These are phyloP conservation scores for Solanum lycopersicoides DNA, from an alignment of 257 asterid species.

Conservation along the genomic window DNA sequence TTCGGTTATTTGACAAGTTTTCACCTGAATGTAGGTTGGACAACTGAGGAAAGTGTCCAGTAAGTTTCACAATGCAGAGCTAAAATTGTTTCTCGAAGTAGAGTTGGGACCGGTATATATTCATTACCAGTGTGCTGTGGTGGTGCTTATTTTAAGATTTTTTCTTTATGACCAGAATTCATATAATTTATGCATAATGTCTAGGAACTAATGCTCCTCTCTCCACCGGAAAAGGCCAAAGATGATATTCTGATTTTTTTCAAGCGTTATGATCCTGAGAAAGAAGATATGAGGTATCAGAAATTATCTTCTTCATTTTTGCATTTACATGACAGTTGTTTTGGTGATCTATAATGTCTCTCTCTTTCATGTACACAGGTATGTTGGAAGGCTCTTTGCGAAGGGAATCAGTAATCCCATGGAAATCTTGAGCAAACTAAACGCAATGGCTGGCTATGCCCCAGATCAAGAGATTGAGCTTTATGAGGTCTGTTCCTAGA, in stretches of 20 bases:
- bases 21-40: conserved; percentile 65
- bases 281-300: conserved; percentile 77
- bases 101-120: conserved; percentile 57
- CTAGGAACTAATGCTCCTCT: conserved; percentile 54
- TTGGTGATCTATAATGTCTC: conserved; percentile 1
- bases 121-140: neutral
- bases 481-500: conserved; percentile 56
- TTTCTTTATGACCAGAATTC: neutral
- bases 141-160: neutral
- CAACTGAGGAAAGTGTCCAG: conserved; percentile 74
- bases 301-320: neutral
- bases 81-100: conserved; percentile 81
- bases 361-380: conserved; percentile 21
- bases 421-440: conserved; percentile 53
- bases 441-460: conserved; percentile 85
- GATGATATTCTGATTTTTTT: neutral
- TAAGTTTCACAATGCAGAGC: conserved; percentile 64
- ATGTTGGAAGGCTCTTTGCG: conserved; percentile 74
- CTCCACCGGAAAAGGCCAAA: conserved; percentile 63
- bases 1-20: neutral
- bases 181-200: conserved; percentile 2
- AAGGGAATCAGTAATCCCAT: conserved; percentile 60
- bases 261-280: conserved; percentile 40
- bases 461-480: conserved; percentile 86
- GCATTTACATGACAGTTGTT: neutral